Conservation (phyloP, 345 rosid species). For the Conringia planisiliqua region DNA sequence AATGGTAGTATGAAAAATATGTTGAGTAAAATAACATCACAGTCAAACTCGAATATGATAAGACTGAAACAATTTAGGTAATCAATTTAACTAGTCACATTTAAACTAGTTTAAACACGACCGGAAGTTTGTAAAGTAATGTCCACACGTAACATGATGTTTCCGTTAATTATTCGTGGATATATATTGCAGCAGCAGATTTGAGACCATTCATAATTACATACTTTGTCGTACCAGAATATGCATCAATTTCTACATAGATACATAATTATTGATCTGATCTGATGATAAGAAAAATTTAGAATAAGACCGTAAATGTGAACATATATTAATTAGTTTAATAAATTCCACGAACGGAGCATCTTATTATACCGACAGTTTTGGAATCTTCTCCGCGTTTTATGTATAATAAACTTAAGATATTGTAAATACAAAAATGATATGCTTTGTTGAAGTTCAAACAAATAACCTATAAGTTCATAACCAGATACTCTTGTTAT, state of each 20-base stretch:
- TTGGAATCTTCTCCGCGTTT: slow-evolving; percentile 13
- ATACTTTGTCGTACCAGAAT: background rate
- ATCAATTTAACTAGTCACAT: background rate
- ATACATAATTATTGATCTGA: background rate
- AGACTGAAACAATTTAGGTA: background rate
- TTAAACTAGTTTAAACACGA: background rate
- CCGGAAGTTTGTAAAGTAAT: background rate
- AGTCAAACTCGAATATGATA: background rate
- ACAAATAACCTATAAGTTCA: background rate
- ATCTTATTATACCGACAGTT: background rate
- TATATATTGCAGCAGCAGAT: background rate
- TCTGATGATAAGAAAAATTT: background rate
- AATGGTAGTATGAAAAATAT: background rate
- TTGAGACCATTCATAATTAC: background rate
- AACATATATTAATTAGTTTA: background rate
- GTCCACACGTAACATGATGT: background rate
- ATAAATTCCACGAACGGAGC: background rate
- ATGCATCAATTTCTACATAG: background rate
- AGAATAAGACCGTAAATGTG: slow-evolving; percentile 2
- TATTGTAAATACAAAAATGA: background rate
- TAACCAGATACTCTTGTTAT: slow-evolving; percentile 6
- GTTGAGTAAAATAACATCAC: background rate
- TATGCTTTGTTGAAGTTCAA: background rate
- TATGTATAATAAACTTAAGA: background rate
- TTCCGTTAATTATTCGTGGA: background rate